phyloP scores from a whole-genome alignment of 805 yeast genomes.

The Torulaspora gathmanii region DNA sequence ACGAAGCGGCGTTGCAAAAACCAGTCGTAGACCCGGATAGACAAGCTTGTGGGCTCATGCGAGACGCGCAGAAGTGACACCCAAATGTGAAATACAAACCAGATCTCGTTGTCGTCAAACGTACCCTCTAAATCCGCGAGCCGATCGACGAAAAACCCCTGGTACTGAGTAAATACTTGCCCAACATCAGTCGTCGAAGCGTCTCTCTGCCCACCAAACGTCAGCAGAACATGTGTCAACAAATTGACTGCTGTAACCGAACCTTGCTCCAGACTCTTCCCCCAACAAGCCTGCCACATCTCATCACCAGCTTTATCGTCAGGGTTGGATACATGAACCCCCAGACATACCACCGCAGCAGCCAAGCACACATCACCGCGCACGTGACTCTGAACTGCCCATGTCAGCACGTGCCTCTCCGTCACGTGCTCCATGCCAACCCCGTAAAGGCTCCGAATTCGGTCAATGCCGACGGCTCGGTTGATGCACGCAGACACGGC shows the following conservation, averaged over 20 bases:
- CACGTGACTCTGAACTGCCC: not conserved
- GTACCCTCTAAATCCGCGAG: not conserved
- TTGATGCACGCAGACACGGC: not conserved
- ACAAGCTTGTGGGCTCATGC: not conserved
- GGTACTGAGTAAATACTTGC: constrained; percentile 13
- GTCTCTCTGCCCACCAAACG: constrained; percentile 4
- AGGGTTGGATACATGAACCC: not conserved
- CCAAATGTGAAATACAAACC: constrained; percentile 17
- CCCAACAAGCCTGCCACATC: constrained; percentile 15
- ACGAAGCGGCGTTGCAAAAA: constrained; percentile 1
- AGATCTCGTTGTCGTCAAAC: constrained; percentile 7
- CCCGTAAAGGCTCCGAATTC: not conserved
- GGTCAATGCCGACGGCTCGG: not conserved
- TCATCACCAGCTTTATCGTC: constrained; percentile 1
- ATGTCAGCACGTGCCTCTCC: not conserved
- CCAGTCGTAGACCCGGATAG: constrained; percentile 3
- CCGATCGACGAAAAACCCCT: constrained; percentile 8
- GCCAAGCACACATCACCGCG: not conserved
- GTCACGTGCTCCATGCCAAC: not conserved
- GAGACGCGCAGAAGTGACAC: constrained; percentile 11
- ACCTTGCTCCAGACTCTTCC: constrained; percentile 3
- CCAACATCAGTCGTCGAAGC: not conserved
- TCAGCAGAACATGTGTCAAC: not conserved
- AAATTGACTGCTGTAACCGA: constrained; percentile 7
- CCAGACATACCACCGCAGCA: constrained; percentile 5